Base-by-base conservation (phyloP, 1,284 basidiomycete genomes). In the Cutaneotrichosporon sp. region DNA sequence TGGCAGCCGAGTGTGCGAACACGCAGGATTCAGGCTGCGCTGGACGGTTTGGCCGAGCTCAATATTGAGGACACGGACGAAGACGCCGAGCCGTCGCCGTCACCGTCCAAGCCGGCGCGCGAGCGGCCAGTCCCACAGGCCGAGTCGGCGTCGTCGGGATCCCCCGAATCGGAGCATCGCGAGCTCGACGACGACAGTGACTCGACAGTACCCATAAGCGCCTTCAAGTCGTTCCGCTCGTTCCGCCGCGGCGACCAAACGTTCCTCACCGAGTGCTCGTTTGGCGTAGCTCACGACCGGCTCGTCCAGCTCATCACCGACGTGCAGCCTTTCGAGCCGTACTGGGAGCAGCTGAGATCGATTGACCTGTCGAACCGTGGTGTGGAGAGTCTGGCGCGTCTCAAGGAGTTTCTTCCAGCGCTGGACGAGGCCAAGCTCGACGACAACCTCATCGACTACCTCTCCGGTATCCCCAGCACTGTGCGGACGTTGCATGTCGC, bases 231-330 rank as follows among this genome's bases (percentile, higher is more conserved):
- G 2, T 62, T 64, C 54, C 55, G 56, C 9, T 64, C 62, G 3
- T 57, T 59, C 56, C 56, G 58, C 21, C 46, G 62, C 8, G 58
- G 60, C 10, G 84, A 87, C 63, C 84, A 81, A 37, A 96, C 92
- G 0, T 93, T 94, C 77, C 78, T 97, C 59, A 82, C 79, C 33
- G 91, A 97, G 66, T 96, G 92, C 67, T 97, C 92, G 23, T 98
- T 98, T 70, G 89, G 84, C 17, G 84, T 97, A 26, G 83, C 91
- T 9, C 88, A 90, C 67, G 93, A 97, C 72, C 83, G 84, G 42
- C 82, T 98, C 3, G 86, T 98, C 2, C 83, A 90, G 72, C 83
- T 90, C 58, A 90, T 98, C 67, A 97, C 93, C 39, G 93, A 97
- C 67, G 85, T 93, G 13, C 87, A 93, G 69, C 91, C 93, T 1